phyloP scores from a whole-genome alignment of 2,329 filamentous ascomycete species.

The Diaporthe sp. region DNA sequence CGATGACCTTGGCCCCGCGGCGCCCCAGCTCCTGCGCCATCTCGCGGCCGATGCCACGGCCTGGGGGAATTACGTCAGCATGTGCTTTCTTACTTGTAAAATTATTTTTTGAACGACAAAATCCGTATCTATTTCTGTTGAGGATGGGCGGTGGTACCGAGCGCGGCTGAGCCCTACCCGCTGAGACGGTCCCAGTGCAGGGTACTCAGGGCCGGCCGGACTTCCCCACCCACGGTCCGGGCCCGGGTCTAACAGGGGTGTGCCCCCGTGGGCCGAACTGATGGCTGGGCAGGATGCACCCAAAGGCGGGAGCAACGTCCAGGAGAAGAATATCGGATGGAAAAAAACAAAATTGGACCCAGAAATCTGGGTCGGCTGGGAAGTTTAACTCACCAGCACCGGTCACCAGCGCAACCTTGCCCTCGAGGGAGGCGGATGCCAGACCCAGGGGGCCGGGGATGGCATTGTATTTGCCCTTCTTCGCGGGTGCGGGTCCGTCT shows the following conservation, averaged over 20 bases:
- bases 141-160: neutral
- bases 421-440: conserved; percentile 55
- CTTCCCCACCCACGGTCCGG: conserved; percentile 32
- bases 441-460: conserved; percentile 57
- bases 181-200: neutral
- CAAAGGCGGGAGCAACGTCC: neutral
- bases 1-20: conserved; percentile 75
- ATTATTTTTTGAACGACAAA: too few relatives aligned
- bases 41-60: conserved; percentile 76
- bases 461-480: conserved; percentile 53
- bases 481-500: conserved; percentile 37
- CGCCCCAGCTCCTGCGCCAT: conserved; percentile 77
- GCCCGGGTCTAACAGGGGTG: neutral
- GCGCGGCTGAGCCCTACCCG: conserved; percentile 20
- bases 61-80: conserved; percentile 48
- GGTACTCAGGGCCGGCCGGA: conserved; percentile 23
- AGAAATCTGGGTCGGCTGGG: neutral
- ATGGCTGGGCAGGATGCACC: conserved; percentile 15
- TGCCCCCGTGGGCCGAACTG: neutral
- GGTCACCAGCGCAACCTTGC: conserved; percentile 56
- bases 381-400: conserved; percentile 53
- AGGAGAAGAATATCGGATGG: neutral
- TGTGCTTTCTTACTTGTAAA: too few relatives aligned
- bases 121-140: neutral
- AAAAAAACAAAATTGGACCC: neutral